Evolutionary conservation across 1,139 yeast species (phyloP), one percentile per base, ranked within the genome.

Genomic region (Pichia norvegensis): DNA sequence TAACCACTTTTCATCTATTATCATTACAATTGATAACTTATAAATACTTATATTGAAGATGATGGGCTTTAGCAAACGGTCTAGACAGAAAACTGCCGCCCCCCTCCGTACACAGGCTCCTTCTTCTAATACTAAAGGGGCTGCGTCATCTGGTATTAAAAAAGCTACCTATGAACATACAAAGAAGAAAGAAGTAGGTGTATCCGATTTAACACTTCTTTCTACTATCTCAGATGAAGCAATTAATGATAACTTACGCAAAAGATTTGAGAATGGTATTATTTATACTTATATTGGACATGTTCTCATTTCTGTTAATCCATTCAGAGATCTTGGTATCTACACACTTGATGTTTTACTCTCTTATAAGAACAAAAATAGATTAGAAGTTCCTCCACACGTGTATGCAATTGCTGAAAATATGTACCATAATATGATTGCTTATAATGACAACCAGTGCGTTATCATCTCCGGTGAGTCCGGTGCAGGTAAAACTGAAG

Each of bases 401-500:
- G 98, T 94, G 38, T 94, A 84, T 67, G 96, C 97, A 44, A 90
- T 92, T 59, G 98, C 99, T 19, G 99, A 94, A 66, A 70, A 95
- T 35, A 90, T 94, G 95, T 92, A 84, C 67, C 92, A 94, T 67
- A 86, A 90, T 64, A 77, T 94, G 80, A 90, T 90, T 67, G 84
- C 95, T 0, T 94, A 94, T 66, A 80, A 85, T 47, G 98, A 94
- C 59, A 88, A 82, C 63, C 98, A 94, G 65, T 92, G 98, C 74
- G 98, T 94, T 37, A 94, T 94, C 59, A 94, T 94, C 55, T 87
- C 97, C 6, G 99, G 99, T 45, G 99, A 94, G 65, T 87, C 97
- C 1, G 99, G 99, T 51, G 98, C 99, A 2, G 99, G 99, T 44
- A 92, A 92, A 65, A 92, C 98, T 7, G 98, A 92, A 67, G 97